A percentile compares a stretch with the other conserved stretches of the same genome.
Evolutionary conservation across 2,329 filamentous ascomycete genomes (phyloP).

Genomic region (Diaporthe sp.): DNA sequence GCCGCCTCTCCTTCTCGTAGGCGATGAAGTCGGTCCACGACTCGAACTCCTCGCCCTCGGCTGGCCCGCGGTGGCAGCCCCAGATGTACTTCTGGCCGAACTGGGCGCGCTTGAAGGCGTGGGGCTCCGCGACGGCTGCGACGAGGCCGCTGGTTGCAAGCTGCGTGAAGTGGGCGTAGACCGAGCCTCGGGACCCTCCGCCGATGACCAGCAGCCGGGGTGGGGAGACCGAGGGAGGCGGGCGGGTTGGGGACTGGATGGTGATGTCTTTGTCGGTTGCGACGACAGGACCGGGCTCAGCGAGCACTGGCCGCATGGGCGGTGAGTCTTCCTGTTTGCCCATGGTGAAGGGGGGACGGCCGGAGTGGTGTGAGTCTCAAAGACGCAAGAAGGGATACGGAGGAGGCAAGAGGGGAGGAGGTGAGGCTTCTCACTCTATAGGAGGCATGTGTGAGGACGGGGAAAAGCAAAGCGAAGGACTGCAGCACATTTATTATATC

Average conservation of each 20-base stretch:
- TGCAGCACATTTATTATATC: background rate
- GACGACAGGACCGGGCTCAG: constrained; percentile 39
- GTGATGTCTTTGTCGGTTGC: constrained; percentile 38
- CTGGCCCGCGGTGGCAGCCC: constrained; percentile 58
- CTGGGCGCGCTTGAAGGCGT: constrained; percentile 78
- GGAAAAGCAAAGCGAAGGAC: background rate
- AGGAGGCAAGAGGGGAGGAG: background rate
- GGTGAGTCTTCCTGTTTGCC: constrained; percentile 40
- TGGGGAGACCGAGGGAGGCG: constrained; percentile 60
- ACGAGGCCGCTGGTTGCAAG: constrained; percentile 76
- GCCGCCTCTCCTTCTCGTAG: constrained; percentile 76
- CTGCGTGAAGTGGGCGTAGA: constrained; percentile 78
- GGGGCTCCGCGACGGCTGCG: constrained; percentile 84
- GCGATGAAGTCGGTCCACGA: constrained; percentile 82
- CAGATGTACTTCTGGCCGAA: constrained; percentile 83
- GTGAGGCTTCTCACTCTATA: constrained; percentile 3
- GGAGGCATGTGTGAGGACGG: background rate
- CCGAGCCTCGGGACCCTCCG: constrained; percentile 82
- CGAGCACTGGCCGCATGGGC: constrained; percentile 38
- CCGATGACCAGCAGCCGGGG: constrained; percentile 84
- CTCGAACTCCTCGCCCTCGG: constrained; percentile 76
- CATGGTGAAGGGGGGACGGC: constrained; percentile 19
- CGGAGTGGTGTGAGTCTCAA: background rate
- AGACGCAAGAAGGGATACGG: background rate
- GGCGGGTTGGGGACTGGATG: constrained; percentile 49